Conservation (phyloP, 169 alveolate genomes). For the Babesia microti region DNA sequence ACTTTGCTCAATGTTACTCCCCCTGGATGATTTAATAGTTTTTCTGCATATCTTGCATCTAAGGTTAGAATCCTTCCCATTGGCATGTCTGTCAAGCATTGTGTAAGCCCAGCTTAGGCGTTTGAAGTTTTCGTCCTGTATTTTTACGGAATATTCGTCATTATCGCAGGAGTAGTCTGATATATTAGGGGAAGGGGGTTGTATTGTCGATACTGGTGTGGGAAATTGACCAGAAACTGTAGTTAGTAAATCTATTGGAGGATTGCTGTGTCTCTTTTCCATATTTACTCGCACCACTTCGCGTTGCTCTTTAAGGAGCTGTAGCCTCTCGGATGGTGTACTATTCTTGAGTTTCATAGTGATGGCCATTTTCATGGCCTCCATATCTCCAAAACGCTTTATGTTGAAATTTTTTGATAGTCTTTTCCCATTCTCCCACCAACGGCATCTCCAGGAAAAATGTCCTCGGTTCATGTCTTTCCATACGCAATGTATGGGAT, state of each 20-base stretch:
- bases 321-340: slow-evolving; percentile 53
- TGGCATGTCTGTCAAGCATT: slow-evolving; percentile 15
- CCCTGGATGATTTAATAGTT: slow-evolving; percentile 41
- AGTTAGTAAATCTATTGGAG: neutral
- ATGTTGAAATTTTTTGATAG: slow-evolving; percentile 60
- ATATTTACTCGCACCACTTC: slow-evolving; percentile 50
- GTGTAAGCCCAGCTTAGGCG: slow-evolving; percentile 40
- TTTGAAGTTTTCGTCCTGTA: slow-evolving; percentile 38
- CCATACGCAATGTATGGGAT: slow-evolving; percentile 68
- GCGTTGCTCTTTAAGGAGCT: slow-evolving; percentile 56
- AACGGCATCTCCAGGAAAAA: slow-evolving; percentile 64
- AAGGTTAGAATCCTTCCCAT: slow-evolving; percentile 19
- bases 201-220: slow-evolving; percentile 2
- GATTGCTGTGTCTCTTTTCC: slow-evolving; percentile 22
- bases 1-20: slow-evolving; percentile 47
- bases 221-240: too few species aligned
- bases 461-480: slow-evolving; percentile 59
- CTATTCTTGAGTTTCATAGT: slow-evolving; percentile 57
- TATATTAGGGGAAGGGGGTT: slow-evolving; percentile 4
- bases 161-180: slow-evolving; percentile 10
- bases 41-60: slow-evolving; percentile 42
- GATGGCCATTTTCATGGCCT: slow-evolving; percentile 63
- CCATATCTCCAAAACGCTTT: slow-evolving; percentile 57
- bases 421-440: slow-evolving; percentile 70
- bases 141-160: too few species aligned